Base-by-base conservation (phyloP, 1,139 yeast species). In the Geotrichum armillariae region DNA sequence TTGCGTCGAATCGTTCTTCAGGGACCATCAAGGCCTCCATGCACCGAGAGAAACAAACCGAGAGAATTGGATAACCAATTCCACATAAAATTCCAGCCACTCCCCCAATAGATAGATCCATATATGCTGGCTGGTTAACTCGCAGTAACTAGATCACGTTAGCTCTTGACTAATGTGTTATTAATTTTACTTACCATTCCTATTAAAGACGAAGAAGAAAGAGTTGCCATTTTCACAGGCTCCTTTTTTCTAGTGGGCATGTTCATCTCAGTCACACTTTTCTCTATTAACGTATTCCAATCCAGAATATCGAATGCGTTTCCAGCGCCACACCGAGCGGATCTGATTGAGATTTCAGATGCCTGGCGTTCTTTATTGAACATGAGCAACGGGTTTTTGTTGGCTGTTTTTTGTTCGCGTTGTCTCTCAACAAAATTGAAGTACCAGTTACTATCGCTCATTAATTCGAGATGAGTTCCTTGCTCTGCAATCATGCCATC, bases 401-500 rank as follows among this genome's bases (percentile, higher is more conserved):
- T 41, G 2, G 25, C 46, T 14, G 46, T 51, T 11, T 49, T 47
- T 14, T 51, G 41, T 20, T 59, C 55, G 14, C 49, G 53, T 57
- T 71, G 74, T 16, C 72, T 69, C 23, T 66, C 69, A 1, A 72
- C 75, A 20, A 72, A 62, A 9, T 58, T 58, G 17, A 53, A 53
- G 53, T 72, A 72, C 32, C 60, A 60, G 16, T 73, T 73, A 17
- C 60, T 52, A 43, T 40, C 41, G 1, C 54, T 60, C 16, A 74
- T 38, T 37, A 76, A 63, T 29, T 69, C 69, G 7, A 60, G 53
- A 57, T 70, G 79, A 4, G 67, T 65, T 1, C 80, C 77, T 55
- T 66, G 66, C 55, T 73, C 77, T n/a, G 70, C 59, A 48, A 73
- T 69, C 27, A 57, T 59, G 14, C 77, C 77, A 49, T 61, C 61